phyloP scores from a whole-genome alignment of 2,329 filamentous ascomycete species.

The Cladosporium sp. region DNA sequence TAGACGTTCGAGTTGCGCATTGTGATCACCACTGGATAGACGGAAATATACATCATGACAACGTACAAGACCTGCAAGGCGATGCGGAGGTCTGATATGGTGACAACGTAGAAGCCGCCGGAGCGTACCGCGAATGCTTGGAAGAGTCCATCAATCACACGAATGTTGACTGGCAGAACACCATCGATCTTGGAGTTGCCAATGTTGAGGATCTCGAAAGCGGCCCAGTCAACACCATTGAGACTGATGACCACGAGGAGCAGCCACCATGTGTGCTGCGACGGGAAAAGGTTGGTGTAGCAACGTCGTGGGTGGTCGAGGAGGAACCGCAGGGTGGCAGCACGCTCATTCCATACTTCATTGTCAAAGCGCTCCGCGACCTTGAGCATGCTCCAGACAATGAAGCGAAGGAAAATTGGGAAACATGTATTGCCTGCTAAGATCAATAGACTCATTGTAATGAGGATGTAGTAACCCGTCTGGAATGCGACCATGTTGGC shows the following conservation, averaged over 20 bases:
- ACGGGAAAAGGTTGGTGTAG: slow-evolving; percentile 60
- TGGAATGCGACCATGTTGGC: slow-evolving; percentile 62
- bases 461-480: slow-evolving; percentile 39
- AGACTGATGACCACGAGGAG: slow-evolving; percentile 48
- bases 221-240: slow-evolving; percentile 52
- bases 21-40: slow-evolving; percentile 58
- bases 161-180: slow-evolving; percentile 41
- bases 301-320: slow-evolving; percentile 61
- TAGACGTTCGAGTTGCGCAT: slow-evolving; percentile 60
- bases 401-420: slow-evolving; percentile 54
- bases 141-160: slow-evolving; percentile 55
- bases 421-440: slow-evolving; percentile 55
- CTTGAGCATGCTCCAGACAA: slow-evolving; percentile 55
- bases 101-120: slow-evolving; percentile 49
- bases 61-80: slow-evolving; percentile 56
- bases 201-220: slow-evolving; percentile 53
- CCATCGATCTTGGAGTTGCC: slow-evolving; percentile 47
- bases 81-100: slow-evolving; percentile 46
- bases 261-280: slow-evolving; percentile 56
- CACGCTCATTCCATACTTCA: slow-evolving; percentile 35
- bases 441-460: slow-evolving; percentile 47
- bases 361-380: slow-evolving; percentile 36
- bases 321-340: slow-evolving; percentile 50
- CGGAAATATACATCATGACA: slow-evolving; percentile 64
- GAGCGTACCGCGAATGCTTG: slow-evolving; percentile 52